Evolutionary conservation across 2,329 filamentous ascomycete species (phyloP).

Genomic region (Sporothrix brunneoviolacea): DNA sequence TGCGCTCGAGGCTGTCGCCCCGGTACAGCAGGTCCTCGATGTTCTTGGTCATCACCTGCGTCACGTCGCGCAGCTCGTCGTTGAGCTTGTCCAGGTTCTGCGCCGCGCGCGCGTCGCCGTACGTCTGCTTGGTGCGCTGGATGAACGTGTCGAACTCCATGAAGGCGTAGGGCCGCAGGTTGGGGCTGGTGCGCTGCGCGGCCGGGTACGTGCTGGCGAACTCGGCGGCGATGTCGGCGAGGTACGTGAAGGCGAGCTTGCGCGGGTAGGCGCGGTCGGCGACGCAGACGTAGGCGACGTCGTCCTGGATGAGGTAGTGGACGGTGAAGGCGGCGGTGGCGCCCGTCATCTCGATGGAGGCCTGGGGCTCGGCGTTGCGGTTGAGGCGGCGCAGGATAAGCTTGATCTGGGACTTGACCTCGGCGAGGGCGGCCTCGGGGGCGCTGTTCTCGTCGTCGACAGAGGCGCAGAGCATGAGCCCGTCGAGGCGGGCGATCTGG

Average conservation of each 20-base stretch:
- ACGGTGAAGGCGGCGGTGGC: constrained; percentile 61
- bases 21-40: constrained; percentile 96
- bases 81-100: constrained; percentile 94
- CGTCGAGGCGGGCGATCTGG: constrained; percentile 89
- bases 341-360: constrained; percentile 80
- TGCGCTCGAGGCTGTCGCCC: constrained; percentile 88
- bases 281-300: constrained; percentile 88
- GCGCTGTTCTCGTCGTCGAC: constrained; percentile 82
- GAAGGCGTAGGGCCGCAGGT: constrained; percentile 86
- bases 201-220: constrained; percentile 80
- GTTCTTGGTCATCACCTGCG: constrained; percentile 99
- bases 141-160: constrained; percentile 99
- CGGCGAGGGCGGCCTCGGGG: constrained; percentile 66
- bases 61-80: constrained; percentile 94
- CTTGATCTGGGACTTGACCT: constrained; percentile 87
- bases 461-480: constrained; percentile 89
- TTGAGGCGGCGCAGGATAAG: constrained; percentile 82
- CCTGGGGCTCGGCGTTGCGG: constrained; percentile 83
- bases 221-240: constrained; percentile 83
- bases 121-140: constrained; percentile 83
- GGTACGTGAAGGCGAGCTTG: constrained; percentile 97
- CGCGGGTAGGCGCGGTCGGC: constrained; percentile 91
- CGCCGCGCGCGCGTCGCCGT: constrained; percentile 83
- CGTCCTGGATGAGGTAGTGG: constrained; percentile 80
- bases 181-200: constrained; percentile 64